Conservation (phyloP, 75 land plant genomes). For the Picea glauca region DNA sequence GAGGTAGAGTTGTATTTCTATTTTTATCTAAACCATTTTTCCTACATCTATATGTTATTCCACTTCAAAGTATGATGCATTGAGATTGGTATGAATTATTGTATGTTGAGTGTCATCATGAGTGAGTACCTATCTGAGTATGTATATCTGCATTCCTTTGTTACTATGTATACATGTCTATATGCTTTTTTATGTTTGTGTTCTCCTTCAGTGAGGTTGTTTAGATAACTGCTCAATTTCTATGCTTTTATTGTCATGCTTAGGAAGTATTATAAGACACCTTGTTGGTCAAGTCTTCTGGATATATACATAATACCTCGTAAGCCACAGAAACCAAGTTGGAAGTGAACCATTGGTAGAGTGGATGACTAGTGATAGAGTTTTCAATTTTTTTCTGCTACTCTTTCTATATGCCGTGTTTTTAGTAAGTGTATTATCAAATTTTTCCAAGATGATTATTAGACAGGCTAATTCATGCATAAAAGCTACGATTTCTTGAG, state of each 20-base stretch:
- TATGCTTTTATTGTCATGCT: neutral
- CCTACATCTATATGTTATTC: neutral
- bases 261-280: neutral
- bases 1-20: constrained; percentile 35
- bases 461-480: too few relatives aligned
- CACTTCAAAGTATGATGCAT: neutral
- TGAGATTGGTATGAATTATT: neutral
- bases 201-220: neutral
- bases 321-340: neutral
- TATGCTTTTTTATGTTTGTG: neutral
- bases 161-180: neutral
- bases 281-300: neutral
- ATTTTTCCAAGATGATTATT: too few relatives aligned
- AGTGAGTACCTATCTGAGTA: neutral
- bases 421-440: too few relatives aligned
- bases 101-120: neutral
- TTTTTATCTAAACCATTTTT: neutral
- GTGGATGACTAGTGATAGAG: neutral
- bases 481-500: too few relatives aligned
- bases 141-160: neutral
- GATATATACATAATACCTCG: neutral
- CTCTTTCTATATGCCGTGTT: neutral
- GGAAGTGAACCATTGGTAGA: neutral
- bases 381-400: neutral
- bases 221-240: neutral